Evolutionary conservation across 768 basidiomycete species (phyloP).

Genomic region (Pleurotus giganteus): DNA sequence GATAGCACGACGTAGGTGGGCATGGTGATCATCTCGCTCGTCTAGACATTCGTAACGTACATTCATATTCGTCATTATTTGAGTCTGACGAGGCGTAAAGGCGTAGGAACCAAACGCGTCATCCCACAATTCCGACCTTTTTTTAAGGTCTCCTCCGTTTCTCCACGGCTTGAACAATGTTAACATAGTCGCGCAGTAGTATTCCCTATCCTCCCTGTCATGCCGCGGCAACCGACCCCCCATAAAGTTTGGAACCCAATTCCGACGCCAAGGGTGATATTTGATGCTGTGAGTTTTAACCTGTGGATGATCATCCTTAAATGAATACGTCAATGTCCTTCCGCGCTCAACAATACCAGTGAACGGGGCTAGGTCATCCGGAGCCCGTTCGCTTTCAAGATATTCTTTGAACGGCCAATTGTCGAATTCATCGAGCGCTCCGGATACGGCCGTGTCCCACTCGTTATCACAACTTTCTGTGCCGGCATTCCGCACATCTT

Average conservation of each 20-base stretch:
- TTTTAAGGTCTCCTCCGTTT: conserved; percentile 18
- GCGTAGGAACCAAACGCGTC: conserved; percentile 13
- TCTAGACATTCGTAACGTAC: conserved; percentile 27
- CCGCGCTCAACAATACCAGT: too few species aligned
- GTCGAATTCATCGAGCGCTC: too few species aligned
- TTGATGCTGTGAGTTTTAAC: not conserved
- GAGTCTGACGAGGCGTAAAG: conserved; percentile 11
- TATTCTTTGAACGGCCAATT: too few species aligned
- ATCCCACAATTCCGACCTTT: conserved; percentile 15
- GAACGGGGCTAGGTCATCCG: too few species aligned
- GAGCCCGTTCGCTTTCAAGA: too few species aligned
- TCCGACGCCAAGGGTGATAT: not conserved
- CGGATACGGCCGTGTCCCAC: too few species aligned
- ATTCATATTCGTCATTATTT: conserved; percentile 24
- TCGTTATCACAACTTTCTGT: too few species aligned
- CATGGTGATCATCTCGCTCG: conserved; percentile 26
- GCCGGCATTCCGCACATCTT: too few species aligned
- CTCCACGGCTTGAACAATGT: conserved; percentile 26
- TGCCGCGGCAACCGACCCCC: not conserved
- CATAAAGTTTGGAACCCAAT: not conserved
- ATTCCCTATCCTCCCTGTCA: conserved; percentile 28
- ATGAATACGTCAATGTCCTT: too few species aligned
- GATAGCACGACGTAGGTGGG: too few species aligned
- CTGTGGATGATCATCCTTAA: not conserved
- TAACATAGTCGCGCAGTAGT: conserved; percentile 25